Percentiles rank a stretch among this genome's conserved stretches.
These are phyloP conservation scores for Dactylellina sp. DNA, from an alignment of 2,329 filamentous ascomycete genomes.

Conservation along the genomic window DNA sequence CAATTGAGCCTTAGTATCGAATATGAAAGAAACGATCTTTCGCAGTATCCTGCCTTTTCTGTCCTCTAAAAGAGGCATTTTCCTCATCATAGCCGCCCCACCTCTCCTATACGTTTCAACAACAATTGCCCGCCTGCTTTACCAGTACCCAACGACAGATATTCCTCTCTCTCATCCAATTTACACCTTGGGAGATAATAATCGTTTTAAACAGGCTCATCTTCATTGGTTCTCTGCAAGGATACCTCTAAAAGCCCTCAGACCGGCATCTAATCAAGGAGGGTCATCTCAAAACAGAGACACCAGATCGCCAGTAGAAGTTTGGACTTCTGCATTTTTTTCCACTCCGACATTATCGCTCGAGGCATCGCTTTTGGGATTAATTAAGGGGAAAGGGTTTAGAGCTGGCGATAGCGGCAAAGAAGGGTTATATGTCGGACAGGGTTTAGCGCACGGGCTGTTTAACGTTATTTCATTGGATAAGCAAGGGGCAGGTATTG, in stretches of 20 bases:
- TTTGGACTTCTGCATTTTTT: slow-evolving; percentile 45
- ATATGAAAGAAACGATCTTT: slow-evolving; percentile 11
- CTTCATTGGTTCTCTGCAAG: slow-evolving; percentile 46
- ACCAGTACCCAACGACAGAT: slow-evolving; percentile 39
- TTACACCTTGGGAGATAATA: slow-evolving; percentile 25
- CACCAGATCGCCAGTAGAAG: slow-evolving; percentile 26
- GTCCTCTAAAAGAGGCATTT: slow-evolving; percentile 15
- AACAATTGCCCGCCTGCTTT: slow-evolving; percentile 34
- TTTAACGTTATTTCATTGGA: slow-evolving; percentile 28
- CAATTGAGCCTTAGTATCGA: too few relatives aligned
- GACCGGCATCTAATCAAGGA: neutral
- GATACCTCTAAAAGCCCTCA: slow-evolving; percentile 8
- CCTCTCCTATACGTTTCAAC: slow-evolving; percentile 35
- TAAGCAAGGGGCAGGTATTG: slow-evolving; percentile 1
- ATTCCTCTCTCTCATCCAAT: slow-evolving; percentile 45
- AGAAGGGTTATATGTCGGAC: slow-evolving; percentile 24
- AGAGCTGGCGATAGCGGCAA: slow-evolving; percentile 28
- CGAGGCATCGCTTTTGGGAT: slow-evolving; percentile 24
- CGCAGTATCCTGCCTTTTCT: neutral
- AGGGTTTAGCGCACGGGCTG: slow-evolving; percentile 34
- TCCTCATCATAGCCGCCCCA: slow-evolving; percentile 24
- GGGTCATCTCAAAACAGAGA: neutral
- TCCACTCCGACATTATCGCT: slow-evolving; percentile 43
- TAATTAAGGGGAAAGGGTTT: slow-evolving; percentile 26
- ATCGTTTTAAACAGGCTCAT: slow-evolving; percentile 28